Conservation (phyloP, 345 rosid genomes). For the Carallia brachiata region DNA sequence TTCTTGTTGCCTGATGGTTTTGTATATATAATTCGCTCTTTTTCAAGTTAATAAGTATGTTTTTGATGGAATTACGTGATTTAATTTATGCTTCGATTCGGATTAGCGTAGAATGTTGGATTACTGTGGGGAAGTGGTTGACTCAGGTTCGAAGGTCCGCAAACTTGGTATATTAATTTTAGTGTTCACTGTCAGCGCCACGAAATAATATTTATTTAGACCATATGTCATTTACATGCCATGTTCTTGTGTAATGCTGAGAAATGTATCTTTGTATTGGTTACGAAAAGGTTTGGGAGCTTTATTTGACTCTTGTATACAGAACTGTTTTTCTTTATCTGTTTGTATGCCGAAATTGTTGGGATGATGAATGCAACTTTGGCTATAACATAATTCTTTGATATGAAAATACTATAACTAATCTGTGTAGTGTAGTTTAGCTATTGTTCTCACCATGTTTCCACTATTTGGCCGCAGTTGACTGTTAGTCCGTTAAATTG, state of each 20-base stretch:
- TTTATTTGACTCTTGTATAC: background rate
- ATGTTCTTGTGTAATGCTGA: no score
- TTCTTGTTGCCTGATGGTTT: no score
- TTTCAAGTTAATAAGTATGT: background rate
- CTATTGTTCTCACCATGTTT: background rate
- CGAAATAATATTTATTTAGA: no score
- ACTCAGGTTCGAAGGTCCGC: background rate
- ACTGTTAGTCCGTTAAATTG: slow-evolving; percentile 3
- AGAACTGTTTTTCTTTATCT: background rate
- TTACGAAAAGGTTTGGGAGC: background rate
- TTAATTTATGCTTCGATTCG: background rate
- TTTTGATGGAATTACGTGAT: background rate
- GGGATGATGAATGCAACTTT: no score
- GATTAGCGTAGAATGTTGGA: background rate
- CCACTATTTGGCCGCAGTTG: background rate
- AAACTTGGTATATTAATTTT: background rate
- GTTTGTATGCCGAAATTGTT: background rate
- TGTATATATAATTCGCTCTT: no score
- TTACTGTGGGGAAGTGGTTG: background rate
- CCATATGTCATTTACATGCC: no score
- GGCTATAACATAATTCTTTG: no score
- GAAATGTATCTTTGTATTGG: no score
- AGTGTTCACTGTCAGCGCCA: background rate
- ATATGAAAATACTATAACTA: no score
- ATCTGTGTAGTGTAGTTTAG: no score